phyloP scores from a whole-genome alignment of 805 yeast species.

The Myxozyma vanderwaltii region DNA sequence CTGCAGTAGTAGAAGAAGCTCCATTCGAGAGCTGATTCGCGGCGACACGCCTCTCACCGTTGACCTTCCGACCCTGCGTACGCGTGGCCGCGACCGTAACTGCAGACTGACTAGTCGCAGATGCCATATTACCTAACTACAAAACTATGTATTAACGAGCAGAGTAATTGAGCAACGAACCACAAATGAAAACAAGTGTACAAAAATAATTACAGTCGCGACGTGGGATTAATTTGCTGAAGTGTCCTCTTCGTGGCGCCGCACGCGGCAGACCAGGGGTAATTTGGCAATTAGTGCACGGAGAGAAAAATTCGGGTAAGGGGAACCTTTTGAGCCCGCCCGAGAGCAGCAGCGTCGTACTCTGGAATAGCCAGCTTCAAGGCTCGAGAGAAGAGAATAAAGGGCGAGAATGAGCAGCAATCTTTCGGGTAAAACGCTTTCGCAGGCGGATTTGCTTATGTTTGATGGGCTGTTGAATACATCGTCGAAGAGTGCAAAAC shows the following conservation, averaged over 20 bases:
- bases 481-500: neutral
- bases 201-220: too few species aligned
- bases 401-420: neutral
- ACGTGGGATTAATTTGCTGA: neutral
- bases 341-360: too few species aligned
- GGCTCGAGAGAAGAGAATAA: too few species aligned
- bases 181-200: too few species aligned
- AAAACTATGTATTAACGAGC: too few species aligned
- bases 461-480: conserved; percentile 28
- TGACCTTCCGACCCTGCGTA: neutral
- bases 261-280: conserved; percentile 10
- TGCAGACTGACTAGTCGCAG: neutral
- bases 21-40: neutral
- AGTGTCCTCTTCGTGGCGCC: conserved; percentile 12
- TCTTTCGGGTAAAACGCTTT: conserved; percentile 1
- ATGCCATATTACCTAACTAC: too few species aligned
- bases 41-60: neutral
- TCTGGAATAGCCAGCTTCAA: too few species aligned
- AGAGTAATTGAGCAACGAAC: too few species aligned
- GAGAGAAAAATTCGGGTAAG: neutral
- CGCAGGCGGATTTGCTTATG: conserved; percentile 24
- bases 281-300: neutral
- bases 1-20: neutral
- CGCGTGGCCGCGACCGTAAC: neutral
- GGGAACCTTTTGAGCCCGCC: neutral